Percentiles rank a stretch among this genome's conserved stretches.
Conservation (phyloP, 1,139 yeast genomes). For the Sugiyamaella sp. region DNA sequence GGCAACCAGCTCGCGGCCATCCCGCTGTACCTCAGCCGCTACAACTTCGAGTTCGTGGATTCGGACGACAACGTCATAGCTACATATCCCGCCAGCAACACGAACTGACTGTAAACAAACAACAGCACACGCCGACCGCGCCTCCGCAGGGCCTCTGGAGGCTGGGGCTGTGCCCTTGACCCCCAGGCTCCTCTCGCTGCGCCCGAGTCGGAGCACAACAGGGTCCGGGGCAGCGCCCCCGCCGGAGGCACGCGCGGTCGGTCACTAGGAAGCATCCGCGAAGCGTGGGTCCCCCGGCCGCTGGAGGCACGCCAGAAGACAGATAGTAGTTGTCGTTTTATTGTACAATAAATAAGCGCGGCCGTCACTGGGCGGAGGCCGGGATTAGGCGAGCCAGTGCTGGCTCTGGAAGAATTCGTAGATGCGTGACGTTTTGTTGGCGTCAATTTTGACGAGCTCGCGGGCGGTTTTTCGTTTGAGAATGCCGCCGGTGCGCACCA, state of each 20-base stretch:
- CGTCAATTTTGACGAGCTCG: constrained; percentile 81
- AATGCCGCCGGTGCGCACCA: constrained; percentile 80
- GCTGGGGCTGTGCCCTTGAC: background rate
- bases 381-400: constrained; percentile 59
- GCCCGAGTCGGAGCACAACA: background rate
- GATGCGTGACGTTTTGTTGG: constrained; percentile 80
- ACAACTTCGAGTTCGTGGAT: constrained; percentile 41
- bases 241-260: no score
- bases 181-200: background rate
- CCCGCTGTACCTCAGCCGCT: constrained; percentile 42
- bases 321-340: background rate
- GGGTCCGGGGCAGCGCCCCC: no score
- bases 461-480: constrained; percentile 82
- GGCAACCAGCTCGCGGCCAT: constrained; percentile 42
- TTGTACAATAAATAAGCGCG: background rate
- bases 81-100: constrained; percentile 22
- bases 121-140: no score
- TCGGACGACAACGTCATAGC: constrained; percentile 36
- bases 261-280: no score
- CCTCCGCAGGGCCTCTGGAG: background rate
- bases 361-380: no score
- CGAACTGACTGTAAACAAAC: background rate
- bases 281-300: background rate
- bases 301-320: background rate
- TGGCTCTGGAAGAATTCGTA: constrained; percentile 91